These are phyloP conservation scores for Hylodesmum podocarpum DNA, from an alignment of 306 rosid species.

Conservation along the genomic window DNA sequence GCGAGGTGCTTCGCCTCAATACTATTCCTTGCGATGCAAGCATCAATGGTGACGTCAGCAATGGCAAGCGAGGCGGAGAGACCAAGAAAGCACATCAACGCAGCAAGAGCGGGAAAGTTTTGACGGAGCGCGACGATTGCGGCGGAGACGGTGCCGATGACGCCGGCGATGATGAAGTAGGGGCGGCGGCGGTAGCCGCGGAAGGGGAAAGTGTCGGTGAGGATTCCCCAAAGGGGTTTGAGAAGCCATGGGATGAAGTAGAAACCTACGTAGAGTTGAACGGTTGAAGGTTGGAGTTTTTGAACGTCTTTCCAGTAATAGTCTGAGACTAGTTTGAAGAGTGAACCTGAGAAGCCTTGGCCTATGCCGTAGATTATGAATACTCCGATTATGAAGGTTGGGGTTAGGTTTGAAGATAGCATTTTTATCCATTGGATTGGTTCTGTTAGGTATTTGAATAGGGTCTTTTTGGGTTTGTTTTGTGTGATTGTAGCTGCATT, in stretches of 20 bases:
- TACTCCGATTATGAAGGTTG: constrained; percentile 49
- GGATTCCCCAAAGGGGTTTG: constrained; percentile 74
- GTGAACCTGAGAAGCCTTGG: constrained; percentile 63
- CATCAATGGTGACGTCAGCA: constrained; percentile 74
- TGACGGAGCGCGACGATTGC: constrained; percentile 37
- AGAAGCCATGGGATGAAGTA: constrained; percentile 72
- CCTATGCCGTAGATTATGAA: constrained; percentile 57
- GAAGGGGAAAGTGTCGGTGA: constrained; percentile 62
- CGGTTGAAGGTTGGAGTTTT: constrained; percentile 56
- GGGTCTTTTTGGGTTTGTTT: neutral
- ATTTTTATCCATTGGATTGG: constrained; percentile 52
- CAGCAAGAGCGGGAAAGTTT: constrained; percentile 29
- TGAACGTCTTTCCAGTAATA: constrained; percentile 86
- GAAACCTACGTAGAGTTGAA: constrained; percentile 55
- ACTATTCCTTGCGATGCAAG: constrained; percentile 72
- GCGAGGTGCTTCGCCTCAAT: constrained; percentile 59
- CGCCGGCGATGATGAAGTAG: constrained; percentile 51
- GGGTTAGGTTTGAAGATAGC: constrained; percentile 48
- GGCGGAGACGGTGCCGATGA: constrained; percentile 43
- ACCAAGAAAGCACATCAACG: constrained; percentile 53
- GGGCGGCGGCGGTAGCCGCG: constrained; percentile 59
- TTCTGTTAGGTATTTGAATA: constrained; percentile 17
- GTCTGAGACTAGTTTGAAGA: constrained; percentile 60
- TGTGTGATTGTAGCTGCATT: neutral
- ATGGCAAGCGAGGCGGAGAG: constrained; percentile 58